These are phyloP conservation scores for Amyloporia xantha DNA, from an alignment of 768 basidiomycete genomes.

Conservation along the genomic window DNA sequence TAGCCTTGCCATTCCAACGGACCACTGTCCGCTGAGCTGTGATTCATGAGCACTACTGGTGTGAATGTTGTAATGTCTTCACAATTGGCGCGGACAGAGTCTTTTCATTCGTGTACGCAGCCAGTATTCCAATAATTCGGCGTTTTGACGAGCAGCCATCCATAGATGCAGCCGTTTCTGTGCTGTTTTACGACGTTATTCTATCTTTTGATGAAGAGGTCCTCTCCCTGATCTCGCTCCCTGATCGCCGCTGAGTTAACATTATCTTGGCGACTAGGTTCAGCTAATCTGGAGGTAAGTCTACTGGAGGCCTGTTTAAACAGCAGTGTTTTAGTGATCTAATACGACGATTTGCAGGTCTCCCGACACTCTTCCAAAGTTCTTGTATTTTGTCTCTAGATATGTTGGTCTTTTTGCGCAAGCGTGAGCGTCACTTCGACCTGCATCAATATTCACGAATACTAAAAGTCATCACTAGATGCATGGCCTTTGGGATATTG, in stretches of 20 bases:
- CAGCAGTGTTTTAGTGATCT: neutral
- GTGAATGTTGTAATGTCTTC: neutral
- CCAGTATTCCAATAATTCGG: too few relatives aligned
- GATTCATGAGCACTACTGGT: neutral
- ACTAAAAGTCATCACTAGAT: neutral
- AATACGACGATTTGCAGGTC: slow-evolving; percentile 11
- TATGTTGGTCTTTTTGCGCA: slow-evolving; percentile 10
- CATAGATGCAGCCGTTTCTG: neutral
- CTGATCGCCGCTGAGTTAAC: neutral
- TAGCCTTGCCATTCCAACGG: too few relatives aligned
- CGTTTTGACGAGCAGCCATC: too few relatives aligned
- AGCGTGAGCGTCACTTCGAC: slow-evolving; percentile 11
- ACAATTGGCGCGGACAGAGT: neutral
- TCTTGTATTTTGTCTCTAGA: slow-evolving; percentile 13
- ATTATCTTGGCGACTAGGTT: neutral
- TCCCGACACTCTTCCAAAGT: slow-evolving; percentile 9
- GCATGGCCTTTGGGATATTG: neutral
- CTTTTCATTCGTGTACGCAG: slow-evolving; percentile 2
- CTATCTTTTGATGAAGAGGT: slow-evolving; percentile 3
- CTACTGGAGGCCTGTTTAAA: too few relatives aligned
- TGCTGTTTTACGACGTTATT: neutral
- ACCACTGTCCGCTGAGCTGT: too few relatives aligned
- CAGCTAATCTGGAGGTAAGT: slow-evolving; percentile 2
- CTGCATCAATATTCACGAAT: too few relatives aligned
- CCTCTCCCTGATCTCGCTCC: neutral